Percentiles rank a stretch among this genome's conserved stretches.
These are phyloP conservation scores for Aspergillus bridgeri DNA, from an alignment of 495 filamentous ascomycete genomes.

Conservation along the genomic window DNA sequence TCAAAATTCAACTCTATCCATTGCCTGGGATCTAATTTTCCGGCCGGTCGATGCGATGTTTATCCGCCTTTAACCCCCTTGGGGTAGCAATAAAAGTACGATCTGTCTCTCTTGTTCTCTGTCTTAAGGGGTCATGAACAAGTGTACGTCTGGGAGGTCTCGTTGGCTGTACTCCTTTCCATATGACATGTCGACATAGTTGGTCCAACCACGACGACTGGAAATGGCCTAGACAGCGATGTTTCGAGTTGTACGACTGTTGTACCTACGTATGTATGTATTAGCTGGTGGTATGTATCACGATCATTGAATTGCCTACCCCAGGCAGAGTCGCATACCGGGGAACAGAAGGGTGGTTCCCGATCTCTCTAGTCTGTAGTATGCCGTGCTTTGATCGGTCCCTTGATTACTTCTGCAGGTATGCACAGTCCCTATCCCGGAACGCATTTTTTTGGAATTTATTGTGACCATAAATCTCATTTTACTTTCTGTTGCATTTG, in stretches of 20 bases:
- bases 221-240: conserved; percentile 14
- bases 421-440: conserved; percentile 7
- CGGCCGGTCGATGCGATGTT: conserved; percentile 3
- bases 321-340: conserved; percentile 18
- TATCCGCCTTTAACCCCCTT: neutral
- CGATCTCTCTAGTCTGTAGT: conserved; percentile 24
- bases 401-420: conserved; percentile 9
- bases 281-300: conserved; percentile 20
- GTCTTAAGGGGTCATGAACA: neutral
- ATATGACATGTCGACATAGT: conserved; percentile 16
- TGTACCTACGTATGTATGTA: neutral
- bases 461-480: neutral
- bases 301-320: neutral
- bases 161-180: conserved; percentile 2
- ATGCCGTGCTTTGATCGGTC: conserved; percentile 5
- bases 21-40: neutral
- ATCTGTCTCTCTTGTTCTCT: neutral
- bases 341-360: conserved; percentile 16
- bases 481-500: neutral
- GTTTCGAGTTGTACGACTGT: neutral
- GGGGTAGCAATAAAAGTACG: neutral
- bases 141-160: neutral
- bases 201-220: conserved; percentile 16
- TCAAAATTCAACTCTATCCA: neutral
- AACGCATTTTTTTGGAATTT: neutral